Conservation (phyloP, 176 grass and related monocot genomes). For the Tuctoria greenei region DNA sequence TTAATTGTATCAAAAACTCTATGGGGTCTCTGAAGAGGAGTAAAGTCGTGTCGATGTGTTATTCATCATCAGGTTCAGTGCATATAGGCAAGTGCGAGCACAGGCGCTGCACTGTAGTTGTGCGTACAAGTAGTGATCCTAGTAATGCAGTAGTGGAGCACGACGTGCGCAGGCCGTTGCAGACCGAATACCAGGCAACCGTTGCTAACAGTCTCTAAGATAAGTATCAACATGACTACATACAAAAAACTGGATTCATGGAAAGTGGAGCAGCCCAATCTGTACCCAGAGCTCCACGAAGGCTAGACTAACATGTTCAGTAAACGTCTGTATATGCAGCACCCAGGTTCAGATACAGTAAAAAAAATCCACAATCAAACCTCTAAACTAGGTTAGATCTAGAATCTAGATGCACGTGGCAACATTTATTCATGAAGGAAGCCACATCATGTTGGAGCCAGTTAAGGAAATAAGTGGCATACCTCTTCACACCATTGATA, state of each 20-base stretch:
- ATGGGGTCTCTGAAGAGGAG: no score
- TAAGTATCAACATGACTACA: no score
- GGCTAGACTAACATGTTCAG: constrained; percentile 7
- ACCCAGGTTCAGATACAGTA: not conserved
- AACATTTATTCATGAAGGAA: not conserved
- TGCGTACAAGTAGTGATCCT: no score
- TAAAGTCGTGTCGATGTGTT: no score
- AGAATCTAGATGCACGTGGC: not conserved
- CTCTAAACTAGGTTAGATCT: not conserved
- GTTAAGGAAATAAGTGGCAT: not conserved
- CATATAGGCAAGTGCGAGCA: no score
- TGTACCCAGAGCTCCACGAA: not conserved
- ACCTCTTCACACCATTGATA: constrained; percentile 86
- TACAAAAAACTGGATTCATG: not conserved
- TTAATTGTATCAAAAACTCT: no score
- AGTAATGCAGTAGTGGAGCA: no score
- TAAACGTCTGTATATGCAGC: not conserved
- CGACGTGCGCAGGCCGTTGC: no score
- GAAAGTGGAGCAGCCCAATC: not conserved
- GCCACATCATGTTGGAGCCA: not conserved
- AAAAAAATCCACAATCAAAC: not conserved
- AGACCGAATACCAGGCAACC: no score
- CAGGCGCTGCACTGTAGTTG: no score
- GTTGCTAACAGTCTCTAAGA: no score
- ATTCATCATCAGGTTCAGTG: no score